Conservation (phyloP, 2,329 filamentous ascomycete genomes). For the Claviceps africana region DNA sequence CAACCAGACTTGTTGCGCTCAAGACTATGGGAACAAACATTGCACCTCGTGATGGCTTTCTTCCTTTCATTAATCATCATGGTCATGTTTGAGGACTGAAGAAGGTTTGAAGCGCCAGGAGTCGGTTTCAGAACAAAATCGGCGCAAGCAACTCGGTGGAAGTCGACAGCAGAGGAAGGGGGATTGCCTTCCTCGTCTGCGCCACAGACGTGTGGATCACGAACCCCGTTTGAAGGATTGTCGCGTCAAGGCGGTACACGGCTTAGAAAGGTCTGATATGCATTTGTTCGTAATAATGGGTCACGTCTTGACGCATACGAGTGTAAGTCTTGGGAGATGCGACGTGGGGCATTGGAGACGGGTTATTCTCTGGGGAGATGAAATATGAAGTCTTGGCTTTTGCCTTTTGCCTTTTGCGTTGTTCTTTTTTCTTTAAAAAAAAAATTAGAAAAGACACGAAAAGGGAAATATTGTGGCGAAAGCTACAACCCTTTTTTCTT, state of each 20-base stretch:
- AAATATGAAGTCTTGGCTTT: too few relatives aligned
- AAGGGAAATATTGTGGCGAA: not conserved
- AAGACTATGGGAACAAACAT: not conserved
- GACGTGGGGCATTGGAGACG: too few relatives aligned
- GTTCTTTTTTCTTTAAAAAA: not conserved
- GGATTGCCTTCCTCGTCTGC: not conserved
- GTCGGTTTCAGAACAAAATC: not conserved
- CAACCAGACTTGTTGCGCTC: not conserved
- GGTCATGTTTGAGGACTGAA: not conserved
- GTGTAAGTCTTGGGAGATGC: too few relatives aligned
- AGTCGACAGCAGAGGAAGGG: not conserved
- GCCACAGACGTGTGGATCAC: conserved; percentile 1
- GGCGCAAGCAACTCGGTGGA: too few relatives aligned
- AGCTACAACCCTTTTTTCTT: too few relatives aligned
- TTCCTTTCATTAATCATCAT: too few relatives aligned
- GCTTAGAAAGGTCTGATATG: not conserved
- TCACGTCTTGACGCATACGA: too few relatives aligned
- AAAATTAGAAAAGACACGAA: too few relatives aligned
- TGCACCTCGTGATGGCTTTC: not conserved
- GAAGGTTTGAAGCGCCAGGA: not conserved
- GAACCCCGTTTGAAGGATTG: conserved; percentile 2
- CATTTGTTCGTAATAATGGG: not conserved
- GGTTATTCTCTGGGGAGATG: too few relatives aligned
- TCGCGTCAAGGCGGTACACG: not conserved
- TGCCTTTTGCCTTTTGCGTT: not conserved